Percentiles rank a stretch among this genome's conserved stretches.
These are phyloP conservation scores for Aspergillus fructus DNA, from an alignment of 2,329 filamentous ascomycete genomes.

Conservation along the genomic window DNA sequence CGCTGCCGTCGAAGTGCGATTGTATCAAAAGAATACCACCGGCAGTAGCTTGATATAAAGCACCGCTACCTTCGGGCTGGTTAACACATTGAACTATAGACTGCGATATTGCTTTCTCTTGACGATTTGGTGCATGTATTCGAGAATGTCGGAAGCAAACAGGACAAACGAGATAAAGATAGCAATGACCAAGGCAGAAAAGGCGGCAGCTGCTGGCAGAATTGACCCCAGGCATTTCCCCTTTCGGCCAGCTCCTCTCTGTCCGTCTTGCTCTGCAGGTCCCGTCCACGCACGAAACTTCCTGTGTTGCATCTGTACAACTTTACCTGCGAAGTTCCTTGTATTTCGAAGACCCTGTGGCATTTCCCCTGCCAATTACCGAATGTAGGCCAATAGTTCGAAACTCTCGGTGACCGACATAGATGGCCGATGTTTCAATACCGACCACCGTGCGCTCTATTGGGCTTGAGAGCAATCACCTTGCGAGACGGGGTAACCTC, in stretches of 20 bases:
- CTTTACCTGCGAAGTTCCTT: not conserved
- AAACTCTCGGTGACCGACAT: not conserved
- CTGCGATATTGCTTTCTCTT: not conserved
- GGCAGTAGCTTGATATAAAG: too few species aligned
- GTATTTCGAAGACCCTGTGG: not conserved
- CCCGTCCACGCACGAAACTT: not conserved
- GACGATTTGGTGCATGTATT: not conserved
- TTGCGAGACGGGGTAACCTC: not conserved
- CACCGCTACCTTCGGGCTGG: too few species aligned
- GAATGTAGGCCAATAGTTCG: not conserved
- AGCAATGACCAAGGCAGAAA: not conserved
- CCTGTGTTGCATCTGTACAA: not conserved
- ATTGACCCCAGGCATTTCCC: not conserved
- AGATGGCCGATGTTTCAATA: not conserved
- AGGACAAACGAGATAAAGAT: not conserved
- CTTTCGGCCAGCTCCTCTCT: not conserved
- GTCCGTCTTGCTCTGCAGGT: not conserved
- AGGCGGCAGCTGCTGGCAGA: not conserved
- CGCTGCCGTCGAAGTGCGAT: too few species aligned
- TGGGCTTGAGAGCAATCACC: not conserved
- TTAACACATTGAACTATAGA: not conserved
- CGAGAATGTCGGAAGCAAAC: not conserved
- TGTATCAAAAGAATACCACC: too few species aligned
- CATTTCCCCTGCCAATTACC: not conserved
- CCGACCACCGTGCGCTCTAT: not conserved